These are phyloP conservation scores for Erodium moschatum DNA, from an alignment of 441 rosid genomes.

Conservation along the genomic window DNA sequence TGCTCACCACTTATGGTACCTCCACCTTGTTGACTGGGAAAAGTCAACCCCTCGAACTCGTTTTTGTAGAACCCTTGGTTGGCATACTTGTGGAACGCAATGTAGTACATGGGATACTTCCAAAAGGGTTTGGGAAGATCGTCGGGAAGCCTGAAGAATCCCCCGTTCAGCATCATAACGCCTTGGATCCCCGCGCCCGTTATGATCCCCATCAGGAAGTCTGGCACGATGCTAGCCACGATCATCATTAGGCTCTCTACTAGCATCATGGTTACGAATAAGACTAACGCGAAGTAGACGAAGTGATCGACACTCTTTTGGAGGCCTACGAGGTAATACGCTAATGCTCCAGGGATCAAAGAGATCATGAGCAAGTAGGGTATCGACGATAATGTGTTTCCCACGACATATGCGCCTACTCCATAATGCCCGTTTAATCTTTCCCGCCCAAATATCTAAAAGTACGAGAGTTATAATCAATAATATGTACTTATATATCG, in stretches of 20 bases:
- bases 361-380: slow-evolving; percentile 40
- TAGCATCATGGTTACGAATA: slow-evolving; percentile 34
- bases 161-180: slow-evolving; percentile 43
- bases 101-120: slow-evolving; percentile 45
- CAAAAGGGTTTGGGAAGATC: slow-evolving; percentile 44
- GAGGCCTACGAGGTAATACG: slow-evolving; percentile 40
- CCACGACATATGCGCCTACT: slow-evolving; percentile 33
- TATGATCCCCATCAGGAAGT: slow-evolving; percentile 50
- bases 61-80: slow-evolving; percentile 51
- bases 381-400: slow-evolving; percentile 40
- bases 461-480: background rate
- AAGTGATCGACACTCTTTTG: slow-evolving; percentile 34
- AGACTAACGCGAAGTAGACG: slow-evolving; percentile 23
- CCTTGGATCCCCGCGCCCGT: slow-evolving; percentile 47
- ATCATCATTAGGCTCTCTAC: slow-evolving; percentile 63
- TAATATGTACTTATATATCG: too few relatives aligned
- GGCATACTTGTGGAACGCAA: slow-evolving; percentile 45
- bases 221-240: slow-evolving; percentile 45
- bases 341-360: slow-evolving; percentile 38
- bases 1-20: slow-evolving; percentile 31
- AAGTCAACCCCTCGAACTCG: slow-evolving; percentile 39
- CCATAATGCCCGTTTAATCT: slow-evolving; percentile 51
- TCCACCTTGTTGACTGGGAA: slow-evolving; percentile 22
- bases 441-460: slow-evolving; percentile 41
- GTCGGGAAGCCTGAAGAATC: slow-evolving; percentile 42